phyloP scores from a whole-genome alignment of 148 eudicot species.

The Rhododendron kiyosumense region DNA sequence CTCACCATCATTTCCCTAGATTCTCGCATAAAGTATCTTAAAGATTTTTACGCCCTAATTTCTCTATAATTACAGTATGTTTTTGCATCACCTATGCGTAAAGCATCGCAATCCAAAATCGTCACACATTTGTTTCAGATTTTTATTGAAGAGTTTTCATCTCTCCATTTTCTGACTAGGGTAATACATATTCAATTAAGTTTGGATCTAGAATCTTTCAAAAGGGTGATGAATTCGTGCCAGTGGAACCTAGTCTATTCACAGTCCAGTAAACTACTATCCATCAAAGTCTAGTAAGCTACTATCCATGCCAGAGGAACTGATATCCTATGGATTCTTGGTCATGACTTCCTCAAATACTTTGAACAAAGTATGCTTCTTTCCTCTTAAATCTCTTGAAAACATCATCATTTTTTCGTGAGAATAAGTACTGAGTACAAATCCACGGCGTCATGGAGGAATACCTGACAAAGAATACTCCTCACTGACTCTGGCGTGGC shows the following conservation, averaged over 20 bases:
- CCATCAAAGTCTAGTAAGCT: neutral
- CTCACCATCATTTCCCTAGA: neutral
- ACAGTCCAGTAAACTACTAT: neutral
- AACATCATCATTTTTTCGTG: neutral
- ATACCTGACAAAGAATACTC: slow-evolving; percentile 88
- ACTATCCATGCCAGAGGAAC: neutral
- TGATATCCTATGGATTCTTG: neutral
- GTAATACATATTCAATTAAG: neutral
- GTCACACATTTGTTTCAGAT: neutral
- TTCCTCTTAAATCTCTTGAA: neutral
- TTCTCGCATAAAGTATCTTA: neutral
- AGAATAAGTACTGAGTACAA: neutral
- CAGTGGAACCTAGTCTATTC: neutral
- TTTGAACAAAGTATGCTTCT: neutral
- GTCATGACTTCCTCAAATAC: neutral
- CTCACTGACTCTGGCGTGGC: slow-evolving; percentile 77
- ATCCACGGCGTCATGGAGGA: neutral
- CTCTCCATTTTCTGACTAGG: neutral
- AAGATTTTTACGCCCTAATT: neutral
- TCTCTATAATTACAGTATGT: neutral
- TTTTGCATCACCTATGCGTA: neutral
- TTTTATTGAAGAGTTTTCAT: neutral
- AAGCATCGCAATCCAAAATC: neutral
- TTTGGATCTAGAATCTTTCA: neutral
- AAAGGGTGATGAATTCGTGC: neutral